Evolutionary conservation across 768 basidiomycete species (phyloP), one percentile per base, ranked within the genome.

Genomic region (Leccinum variicolor): DNA sequence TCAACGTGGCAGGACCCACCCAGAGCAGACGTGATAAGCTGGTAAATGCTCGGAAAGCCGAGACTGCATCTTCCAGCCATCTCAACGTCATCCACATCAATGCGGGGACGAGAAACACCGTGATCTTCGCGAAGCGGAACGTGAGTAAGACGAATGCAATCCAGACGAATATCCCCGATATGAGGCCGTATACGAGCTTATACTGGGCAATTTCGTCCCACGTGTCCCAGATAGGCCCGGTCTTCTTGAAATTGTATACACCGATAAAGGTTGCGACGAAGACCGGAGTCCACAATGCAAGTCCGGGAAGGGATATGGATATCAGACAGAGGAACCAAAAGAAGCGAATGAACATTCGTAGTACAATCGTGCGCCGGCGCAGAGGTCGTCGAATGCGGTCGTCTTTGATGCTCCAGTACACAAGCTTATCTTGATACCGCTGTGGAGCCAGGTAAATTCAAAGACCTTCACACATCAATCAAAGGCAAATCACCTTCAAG

Each of bases 121-220:
- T 87, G 54, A 90, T 66, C 10, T 71, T 66, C 8, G 84, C 79
- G 60, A 89, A 70, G 3, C 85, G 89, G 64, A 89, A 76, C 0
- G 90, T 90, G 43, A 86, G 34, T 34, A 85, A 34, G 28, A 84
- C 73, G 13, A 81, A 73, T 17, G 69, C 58, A 33, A 78, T 53
- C 84, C 90, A 92, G 29, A 92, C 89, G 53, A 79, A 74, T 4
- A 89, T 58, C 1, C 90, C 91, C 0, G 90, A 86, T 9, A 85
- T 64, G 33, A 94, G 79, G 10, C 93, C 93, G 64, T 91, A 92
- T 21, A 87, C 83, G 53, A 94, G 84, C 69, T 93, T 94, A 72
- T 91, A 90, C 67, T 94, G 90, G 11, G 92, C 90, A 61, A 94
- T 91, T 69, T 94, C 92, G 65, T 94, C 92, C 81, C 84, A 92